These are phyloP conservation scores for Backusella parvicylindrica DNA, from an alignment of 192 early-diverging fungal species.

Conservation along the genomic window DNA sequence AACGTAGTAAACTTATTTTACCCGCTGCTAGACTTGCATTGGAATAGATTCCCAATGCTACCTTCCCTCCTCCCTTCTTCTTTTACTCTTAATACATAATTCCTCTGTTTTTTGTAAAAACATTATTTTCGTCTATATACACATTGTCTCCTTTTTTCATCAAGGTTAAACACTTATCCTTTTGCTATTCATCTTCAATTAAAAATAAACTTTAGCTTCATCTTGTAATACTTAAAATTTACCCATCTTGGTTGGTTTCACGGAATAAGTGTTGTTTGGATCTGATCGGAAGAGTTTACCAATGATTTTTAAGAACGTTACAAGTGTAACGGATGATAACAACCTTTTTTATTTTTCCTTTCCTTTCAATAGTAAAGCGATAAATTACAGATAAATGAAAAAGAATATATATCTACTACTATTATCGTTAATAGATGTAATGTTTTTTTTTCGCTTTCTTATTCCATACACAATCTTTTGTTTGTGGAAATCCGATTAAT, in stretches of 20 bases:
- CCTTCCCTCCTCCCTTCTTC: background rate
- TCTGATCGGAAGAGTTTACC: background rate
- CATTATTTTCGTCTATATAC: background rate
- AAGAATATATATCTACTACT: too few relatives aligned
- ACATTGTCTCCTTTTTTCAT: background rate
- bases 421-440: background rate
- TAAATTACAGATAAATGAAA: background rate
- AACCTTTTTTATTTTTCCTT: background rate
- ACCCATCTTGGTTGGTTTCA: background rate
- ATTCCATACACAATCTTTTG: too few relatives aligned
- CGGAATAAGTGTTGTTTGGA: background rate
- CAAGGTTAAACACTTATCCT: background rate
- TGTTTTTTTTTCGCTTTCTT: background rate
- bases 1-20: slow-evolving; percentile 9
- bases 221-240: background rate
- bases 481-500: background rate
- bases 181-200: background rate
- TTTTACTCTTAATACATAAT: background rate
- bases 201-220: slow-evolving; percentile 3
- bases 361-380: background rate
- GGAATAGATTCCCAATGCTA: background rate
- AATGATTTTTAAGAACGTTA: background rate
- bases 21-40: slow-evolving; percentile 15
- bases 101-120: background rate
- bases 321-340: background rate